These are phyloP conservation scores for Boletus rubropictus DNA, from an alignment of 768 basidiomycete species.

Conservation along the genomic window DNA sequence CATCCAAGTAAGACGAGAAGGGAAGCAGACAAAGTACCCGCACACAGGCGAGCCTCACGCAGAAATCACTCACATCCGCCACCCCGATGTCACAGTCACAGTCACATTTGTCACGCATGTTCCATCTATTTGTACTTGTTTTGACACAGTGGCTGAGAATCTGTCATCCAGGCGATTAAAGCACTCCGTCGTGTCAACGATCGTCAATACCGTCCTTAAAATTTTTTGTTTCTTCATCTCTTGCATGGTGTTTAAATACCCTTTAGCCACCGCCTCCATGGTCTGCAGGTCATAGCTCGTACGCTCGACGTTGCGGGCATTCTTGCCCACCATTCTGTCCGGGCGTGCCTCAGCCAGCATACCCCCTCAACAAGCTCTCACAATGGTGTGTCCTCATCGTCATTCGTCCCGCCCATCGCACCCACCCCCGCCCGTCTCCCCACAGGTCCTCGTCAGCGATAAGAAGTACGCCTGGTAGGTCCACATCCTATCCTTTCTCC, in stretches of 20 bases:
- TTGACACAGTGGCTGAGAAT: slow-evolving; percentile 22
- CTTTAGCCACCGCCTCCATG: slow-evolving; percentile 27
- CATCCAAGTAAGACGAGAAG: no score
- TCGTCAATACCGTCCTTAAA: slow-evolving; percentile 45
- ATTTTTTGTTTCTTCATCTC: slow-evolving; percentile 25
- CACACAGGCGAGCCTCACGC: slow-evolving; percentile 20
- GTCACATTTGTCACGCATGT: slow-evolving; percentile 3
- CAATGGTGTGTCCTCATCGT: slow-evolving; percentile 40
- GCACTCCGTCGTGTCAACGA: slow-evolving; percentile 40
- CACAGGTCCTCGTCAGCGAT: slow-evolving; percentile 63
- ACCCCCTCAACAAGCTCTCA: slow-evolving; percentile 7
- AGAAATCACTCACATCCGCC: slow-evolving; percentile 27
- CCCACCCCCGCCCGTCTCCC: background rate
- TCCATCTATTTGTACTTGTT: slow-evolving; percentile 17
- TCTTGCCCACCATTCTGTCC: slow-evolving; percentile 33
- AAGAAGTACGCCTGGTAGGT: slow-evolving; percentile 81
- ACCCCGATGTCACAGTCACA: slow-evolving; percentile 10
- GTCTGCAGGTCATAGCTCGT: slow-evolving; percentile 40
- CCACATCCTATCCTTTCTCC: background rate
- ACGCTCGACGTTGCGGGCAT: slow-evolving; percentile 53
- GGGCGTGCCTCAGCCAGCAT: slow-evolving; percentile 17
- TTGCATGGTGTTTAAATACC: slow-evolving; percentile 45
- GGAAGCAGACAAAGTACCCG: slow-evolving; percentile 9
- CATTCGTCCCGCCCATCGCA: background rate
- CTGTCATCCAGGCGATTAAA: slow-evolving; percentile 25